Conservation (phyloP, 345 rosid species). For the Geranium brycei region DNA sequence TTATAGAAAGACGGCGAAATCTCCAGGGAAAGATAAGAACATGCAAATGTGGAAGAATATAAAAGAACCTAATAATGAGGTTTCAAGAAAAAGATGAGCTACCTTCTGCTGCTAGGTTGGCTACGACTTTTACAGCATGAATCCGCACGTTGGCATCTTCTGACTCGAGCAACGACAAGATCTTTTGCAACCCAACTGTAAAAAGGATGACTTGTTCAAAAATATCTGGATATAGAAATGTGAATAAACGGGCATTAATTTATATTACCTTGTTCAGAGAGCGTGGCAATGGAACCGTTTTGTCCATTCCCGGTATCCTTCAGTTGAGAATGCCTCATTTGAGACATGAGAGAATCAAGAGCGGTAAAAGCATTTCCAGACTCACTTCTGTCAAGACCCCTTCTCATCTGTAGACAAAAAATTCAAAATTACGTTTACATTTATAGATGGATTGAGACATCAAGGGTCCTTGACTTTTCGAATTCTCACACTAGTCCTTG, state of each 20-base stretch:
- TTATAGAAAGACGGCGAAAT: too few relatives aligned
- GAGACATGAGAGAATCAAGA: slow-evolving; percentile 40
- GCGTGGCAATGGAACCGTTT: slow-evolving; percentile 55
- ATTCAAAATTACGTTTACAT: too few relatives aligned
- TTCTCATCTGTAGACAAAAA: too few relatives aligned
- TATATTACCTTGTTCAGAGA: slow-evolving; percentile 83
- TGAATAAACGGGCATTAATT: not conserved
- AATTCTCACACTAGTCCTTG: too few relatives aligned
- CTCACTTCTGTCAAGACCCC: too few relatives aligned
- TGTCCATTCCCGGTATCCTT: slow-evolving; percentile 50
- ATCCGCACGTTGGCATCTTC: slow-evolving; percentile 88
- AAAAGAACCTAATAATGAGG: too few relatives aligned
- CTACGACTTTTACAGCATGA: slow-evolving; percentile 97
- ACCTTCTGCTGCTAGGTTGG: slow-evolving; percentile 99
- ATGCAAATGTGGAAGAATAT: not conserved
- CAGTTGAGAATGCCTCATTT: slow-evolving; percentile 36
- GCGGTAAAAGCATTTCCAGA: slow-evolving; percentile 21
- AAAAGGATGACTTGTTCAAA: slow-evolving; percentile 1
- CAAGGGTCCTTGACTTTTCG: too few relatives aligned
- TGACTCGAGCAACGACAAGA: slow-evolving; percentile 73
- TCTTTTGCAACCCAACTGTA: slow-evolving; percentile 82
- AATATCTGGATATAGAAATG: not conserved
- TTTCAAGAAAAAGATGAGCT: slow-evolving; percentile 5
- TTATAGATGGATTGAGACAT: too few relatives aligned
- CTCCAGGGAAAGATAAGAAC: not conserved